phyloP scores from a whole-genome alignment of 441 rosid species.

The Lepidium campestre region DNA sequence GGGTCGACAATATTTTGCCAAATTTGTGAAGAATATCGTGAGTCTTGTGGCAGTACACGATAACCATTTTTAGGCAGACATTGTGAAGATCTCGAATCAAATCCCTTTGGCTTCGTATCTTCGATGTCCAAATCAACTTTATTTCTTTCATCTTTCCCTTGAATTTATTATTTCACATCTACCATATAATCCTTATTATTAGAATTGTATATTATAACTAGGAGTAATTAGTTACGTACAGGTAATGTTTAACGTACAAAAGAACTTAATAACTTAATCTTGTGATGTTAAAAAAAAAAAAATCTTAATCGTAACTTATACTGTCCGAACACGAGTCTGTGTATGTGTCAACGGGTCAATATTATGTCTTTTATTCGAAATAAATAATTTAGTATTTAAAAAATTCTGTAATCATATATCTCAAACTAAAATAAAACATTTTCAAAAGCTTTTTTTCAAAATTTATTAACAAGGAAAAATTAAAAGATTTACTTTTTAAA shows the following conservation, averaged over 20 bases:
- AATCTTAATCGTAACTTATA: neutral
- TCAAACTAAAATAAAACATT: neutral
- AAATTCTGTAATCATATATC: neutral
- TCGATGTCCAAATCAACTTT: slow-evolving; percentile 19
- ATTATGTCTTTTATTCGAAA: neutral
- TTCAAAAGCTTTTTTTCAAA: neutral
- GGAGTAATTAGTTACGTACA: slow-evolving; percentile 22
- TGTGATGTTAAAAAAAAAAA: neutral
- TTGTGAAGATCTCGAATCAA: slow-evolving; percentile 24
- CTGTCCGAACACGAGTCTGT: neutral
- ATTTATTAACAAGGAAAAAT: neutral
- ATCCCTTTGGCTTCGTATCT: slow-evolving; percentile 27
- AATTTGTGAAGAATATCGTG: slow-evolving; percentile 1
- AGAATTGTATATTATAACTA: neutral
- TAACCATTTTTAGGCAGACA: slow-evolving; percentile 26
- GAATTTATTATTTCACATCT: neutral
- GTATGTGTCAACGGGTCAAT: neutral
- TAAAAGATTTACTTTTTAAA: too few species aligned
- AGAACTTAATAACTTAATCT: neutral
- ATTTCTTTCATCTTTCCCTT: neutral
- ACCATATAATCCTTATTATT: neutral
- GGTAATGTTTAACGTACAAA: slow-evolving; percentile 22
- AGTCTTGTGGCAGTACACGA: slow-evolving; percentile 13
- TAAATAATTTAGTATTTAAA: neutral
- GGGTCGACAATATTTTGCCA: slow-evolving; percentile 13